Evolutionary conservation across 306 rosid species (phyloP).

Genomic region (Carpinus fangiana): DNA sequence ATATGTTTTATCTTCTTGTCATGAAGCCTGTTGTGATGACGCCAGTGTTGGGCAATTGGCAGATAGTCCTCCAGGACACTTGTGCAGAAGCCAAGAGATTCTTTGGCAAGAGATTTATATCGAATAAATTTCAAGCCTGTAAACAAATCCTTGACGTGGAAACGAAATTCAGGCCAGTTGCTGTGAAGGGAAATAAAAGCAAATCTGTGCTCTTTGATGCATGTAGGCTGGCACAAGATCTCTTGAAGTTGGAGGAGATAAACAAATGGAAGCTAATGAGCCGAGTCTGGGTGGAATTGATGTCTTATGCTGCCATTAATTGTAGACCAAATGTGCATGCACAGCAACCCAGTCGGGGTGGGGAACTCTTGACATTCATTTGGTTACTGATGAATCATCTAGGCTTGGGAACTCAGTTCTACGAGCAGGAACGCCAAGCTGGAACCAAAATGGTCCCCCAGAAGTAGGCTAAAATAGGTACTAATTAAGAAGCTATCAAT

Average conservation of each 20-base stretch:
- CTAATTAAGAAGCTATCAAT: too few species aligned
- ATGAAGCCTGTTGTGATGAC: conserved; percentile 25
- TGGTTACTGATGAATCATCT: conserved; percentile 39
- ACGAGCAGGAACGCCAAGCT: too few species aligned
- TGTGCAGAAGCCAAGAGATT: conserved; percentile 28
- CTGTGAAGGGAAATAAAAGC: conserved; percentile 31
- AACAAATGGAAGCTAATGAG: conserved; percentile 26
- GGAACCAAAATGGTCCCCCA: too few species aligned
- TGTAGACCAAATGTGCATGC: conserved; percentile 32
- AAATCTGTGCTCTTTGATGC: conserved; percentile 31
- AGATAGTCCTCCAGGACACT: conserved; percentile 29
- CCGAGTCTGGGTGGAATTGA: conserved; percentile 32
- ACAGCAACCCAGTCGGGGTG: conserved; percentile 36
- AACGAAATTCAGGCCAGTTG: neutral
- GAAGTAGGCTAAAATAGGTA: too few species aligned
- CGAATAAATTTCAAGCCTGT: neutral
- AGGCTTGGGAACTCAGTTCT: conserved; percentile 3
- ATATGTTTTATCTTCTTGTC: conserved; percentile 33
- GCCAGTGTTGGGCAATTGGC: conserved; percentile 31
- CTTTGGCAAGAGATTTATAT: neutral
- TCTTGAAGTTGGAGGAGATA: neutral
- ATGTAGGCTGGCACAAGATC: neutral
- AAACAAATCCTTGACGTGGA: neutral
- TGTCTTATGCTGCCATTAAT: conserved; percentile 28
- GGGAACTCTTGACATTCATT: conserved; percentile 31